Base-by-base conservation (phyloP, 2,329 filamentous ascomycete genomes). In the Claviceps humidiphila region DNA sequence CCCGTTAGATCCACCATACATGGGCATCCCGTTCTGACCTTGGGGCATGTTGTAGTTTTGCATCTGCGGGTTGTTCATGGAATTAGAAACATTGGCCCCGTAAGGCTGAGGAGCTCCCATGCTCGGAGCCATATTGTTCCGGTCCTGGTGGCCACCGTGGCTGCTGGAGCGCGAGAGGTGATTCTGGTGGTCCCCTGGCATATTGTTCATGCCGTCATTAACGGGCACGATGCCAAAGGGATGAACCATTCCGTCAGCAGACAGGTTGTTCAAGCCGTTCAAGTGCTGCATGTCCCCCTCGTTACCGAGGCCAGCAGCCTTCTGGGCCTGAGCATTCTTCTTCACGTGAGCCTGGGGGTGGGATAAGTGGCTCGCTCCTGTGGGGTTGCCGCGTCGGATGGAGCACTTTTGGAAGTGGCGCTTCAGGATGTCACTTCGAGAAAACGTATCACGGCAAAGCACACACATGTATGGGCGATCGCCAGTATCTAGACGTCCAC, bases 391-490 rank as follows among this genome's bases (percentile, higher is more conserved):
- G 66, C 93, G 85, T 63, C 93, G 84, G 58, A 96, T 89, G 41
- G 93, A 96, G 74, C 93, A 98, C 75, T 98, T 98, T 70, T 96
- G 90, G 72, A 97, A 98, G 73, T 98, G 93, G 58, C 93, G 88
- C 77, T 98, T 98, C 63, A 98, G 74, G 59, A 98, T 97, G 66
- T 98, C 93, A 76, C 89, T 95, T 68, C 93, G 85, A 48, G 89
- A 95, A 71, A 98, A 98, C 38, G 90, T 97, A 70, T 97, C 93
- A 68, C 93, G 89, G 76, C 93, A 98, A 50, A 98, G 77, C 59
- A 95, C 88, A 72, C 93, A 98, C 82, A 94, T 94, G 74, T 98
- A 98, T 53, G 93, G 93, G 59, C 93, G 88, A 69, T 97, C 91
- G 64, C 93, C 93, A 56, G 93, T 97, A 74, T 98, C 91, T 95